Conservation (phyloP, 2,329 filamentous ascomycete genomes). For the Hymenoscyphus linearis region DNA sequence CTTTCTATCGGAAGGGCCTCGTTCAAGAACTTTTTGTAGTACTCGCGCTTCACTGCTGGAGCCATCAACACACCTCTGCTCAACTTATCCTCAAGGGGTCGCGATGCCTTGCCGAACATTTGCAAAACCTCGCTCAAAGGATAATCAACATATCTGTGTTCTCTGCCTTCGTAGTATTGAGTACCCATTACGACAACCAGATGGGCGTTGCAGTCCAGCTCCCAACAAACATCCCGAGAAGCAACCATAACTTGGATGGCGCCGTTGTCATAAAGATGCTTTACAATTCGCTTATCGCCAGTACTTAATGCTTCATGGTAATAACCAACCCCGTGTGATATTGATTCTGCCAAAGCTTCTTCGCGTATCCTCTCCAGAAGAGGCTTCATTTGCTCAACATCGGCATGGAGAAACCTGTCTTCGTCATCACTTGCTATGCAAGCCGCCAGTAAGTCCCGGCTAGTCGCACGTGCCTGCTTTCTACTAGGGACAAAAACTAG, state of each 20-base stretch:
- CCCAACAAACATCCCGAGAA: conserved; percentile 91
- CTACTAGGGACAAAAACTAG: conserved; percentile 89
- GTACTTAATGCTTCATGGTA: conserved; percentile 89
- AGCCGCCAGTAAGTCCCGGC: conserved; percentile 80
- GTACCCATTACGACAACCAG: conserved; percentile 96
- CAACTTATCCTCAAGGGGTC: conserved; percentile 70
- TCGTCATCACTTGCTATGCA: conserved; percentile 87
- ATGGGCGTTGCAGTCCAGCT: conserved; percentile 81
- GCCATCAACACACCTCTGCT: conserved; percentile 95
- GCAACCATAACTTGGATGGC: conserved; percentile 68
- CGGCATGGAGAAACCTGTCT: conserved; percentile 85
- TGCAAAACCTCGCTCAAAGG: conserved; percentile 89
- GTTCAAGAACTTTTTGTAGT: conserved; percentile 98
- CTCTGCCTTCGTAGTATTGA: conserved; percentile 92
- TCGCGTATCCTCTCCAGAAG: conserved; percentile 81
- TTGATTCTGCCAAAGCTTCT: conserved; percentile 76
- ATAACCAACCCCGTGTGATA: conserved; percentile 93
- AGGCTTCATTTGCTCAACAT: conserved; percentile 74
- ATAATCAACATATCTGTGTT: conserved; percentile 97
- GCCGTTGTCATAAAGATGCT: conserved; percentile 76
- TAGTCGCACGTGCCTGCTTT: conserved; percentile 86
- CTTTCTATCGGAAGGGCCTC: conserved; percentile 95
- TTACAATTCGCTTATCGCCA: conserved; percentile 89
- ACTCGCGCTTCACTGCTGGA: conserved; percentile 87
- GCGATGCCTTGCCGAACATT: conserved; percentile 93